A percentile compares a stretch with the other conserved stretches of the same genome.
These are phyloP conservation scores for Cicer pinnatifidum DNA, from an alignment of 306 rosid species.

Conservation along the genomic window DNA sequence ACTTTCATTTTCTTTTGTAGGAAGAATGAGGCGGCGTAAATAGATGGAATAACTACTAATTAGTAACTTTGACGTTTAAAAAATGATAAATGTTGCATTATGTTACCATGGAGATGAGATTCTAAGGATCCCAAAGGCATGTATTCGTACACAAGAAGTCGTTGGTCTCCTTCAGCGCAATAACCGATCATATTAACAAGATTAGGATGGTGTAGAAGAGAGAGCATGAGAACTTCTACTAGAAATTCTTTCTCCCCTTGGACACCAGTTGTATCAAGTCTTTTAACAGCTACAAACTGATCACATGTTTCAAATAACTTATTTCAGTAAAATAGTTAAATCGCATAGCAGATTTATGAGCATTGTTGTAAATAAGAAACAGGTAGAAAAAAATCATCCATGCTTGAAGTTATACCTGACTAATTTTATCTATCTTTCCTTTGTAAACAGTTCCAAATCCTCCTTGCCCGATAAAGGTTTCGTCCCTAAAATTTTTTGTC, in stretches of 20 bases:
- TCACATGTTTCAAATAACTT: constrained; percentile 13
- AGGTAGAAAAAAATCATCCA: background rate
- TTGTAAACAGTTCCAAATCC: constrained; percentile 82
- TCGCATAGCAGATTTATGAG: constrained; percentile 4
- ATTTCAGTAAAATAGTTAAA: constrained; percentile 24
- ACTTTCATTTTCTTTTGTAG: background rate
- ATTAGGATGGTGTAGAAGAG: constrained; percentile 65
- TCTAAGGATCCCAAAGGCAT: constrained; percentile 72
- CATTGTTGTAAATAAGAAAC: constrained; percentile 18
- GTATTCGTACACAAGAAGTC: constrained; percentile 77
- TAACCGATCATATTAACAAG: constrained; percentile 73
- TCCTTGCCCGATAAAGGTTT: constrained; percentile 65
- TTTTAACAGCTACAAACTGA: constrained; percentile 72
- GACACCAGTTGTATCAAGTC: constrained; percentile 58
- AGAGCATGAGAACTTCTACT: constrained; percentile 72
- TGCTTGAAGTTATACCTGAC: constrained; percentile 52
- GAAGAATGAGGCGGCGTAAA: background rate
- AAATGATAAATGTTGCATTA: constrained; percentile 1
- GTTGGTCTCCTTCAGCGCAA: constrained; percentile 72
- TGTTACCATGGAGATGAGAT: constrained; percentile 64
- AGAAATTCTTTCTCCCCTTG: constrained; percentile 77
- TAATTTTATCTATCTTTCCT: constrained; percentile 47
- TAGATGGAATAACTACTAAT: constrained; percentile 1
- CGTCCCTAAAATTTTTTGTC: constrained; percentile 63
- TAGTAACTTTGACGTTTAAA: constrained; percentile 23